A percentile compares a stretch with the other conserved stretches of the same genome.
These are phyloP conservation scores for Citrus mangshanensis DNA, from an alignment of 345 rosid genomes.

Conservation along the genomic window DNA sequence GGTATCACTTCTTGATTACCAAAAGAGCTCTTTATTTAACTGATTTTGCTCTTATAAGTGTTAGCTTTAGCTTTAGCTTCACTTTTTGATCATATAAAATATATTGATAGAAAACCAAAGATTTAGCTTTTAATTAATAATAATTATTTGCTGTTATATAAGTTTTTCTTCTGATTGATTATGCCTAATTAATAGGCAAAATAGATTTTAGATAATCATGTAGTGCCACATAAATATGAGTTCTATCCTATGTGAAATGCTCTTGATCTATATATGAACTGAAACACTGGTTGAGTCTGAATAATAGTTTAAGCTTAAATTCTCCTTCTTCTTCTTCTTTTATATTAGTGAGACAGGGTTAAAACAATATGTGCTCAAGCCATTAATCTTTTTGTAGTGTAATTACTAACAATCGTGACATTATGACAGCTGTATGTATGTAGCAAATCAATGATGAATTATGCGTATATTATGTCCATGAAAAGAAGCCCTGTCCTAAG, in stretches of 20 bases:
- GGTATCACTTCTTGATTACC: conserved; percentile 56
- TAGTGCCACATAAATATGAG: not conserved
- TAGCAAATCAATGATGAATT: not conserved
- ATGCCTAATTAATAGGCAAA: not conserved
- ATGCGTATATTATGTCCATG: not conserved
- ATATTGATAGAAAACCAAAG: not conserved
- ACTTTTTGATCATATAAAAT: not conserved
- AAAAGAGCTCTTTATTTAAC: conserved; percentile 14
- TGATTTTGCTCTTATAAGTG: conserved; percentile 9
- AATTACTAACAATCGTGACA: not conserved
- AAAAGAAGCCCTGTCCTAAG: not conserved
- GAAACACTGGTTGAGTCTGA: not conserved
- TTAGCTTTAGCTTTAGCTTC: conserved; percentile 17
- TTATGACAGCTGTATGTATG: not conserved
- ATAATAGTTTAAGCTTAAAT: not conserved
- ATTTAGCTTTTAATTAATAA: not conserved
- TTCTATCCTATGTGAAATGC: not conserved
- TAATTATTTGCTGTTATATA: not conserved
- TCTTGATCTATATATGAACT: not conserved
- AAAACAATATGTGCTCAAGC: not conserved
- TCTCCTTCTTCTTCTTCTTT: no score
- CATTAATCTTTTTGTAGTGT: not conserved
- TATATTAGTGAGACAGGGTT: not conserved
- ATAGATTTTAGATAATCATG: not conserved
- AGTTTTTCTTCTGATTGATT: not conserved